phyloP scores from a whole-genome alignment of 495 filamentous ascomycete genomes.

The Aspergillus mulundensis region DNA sequence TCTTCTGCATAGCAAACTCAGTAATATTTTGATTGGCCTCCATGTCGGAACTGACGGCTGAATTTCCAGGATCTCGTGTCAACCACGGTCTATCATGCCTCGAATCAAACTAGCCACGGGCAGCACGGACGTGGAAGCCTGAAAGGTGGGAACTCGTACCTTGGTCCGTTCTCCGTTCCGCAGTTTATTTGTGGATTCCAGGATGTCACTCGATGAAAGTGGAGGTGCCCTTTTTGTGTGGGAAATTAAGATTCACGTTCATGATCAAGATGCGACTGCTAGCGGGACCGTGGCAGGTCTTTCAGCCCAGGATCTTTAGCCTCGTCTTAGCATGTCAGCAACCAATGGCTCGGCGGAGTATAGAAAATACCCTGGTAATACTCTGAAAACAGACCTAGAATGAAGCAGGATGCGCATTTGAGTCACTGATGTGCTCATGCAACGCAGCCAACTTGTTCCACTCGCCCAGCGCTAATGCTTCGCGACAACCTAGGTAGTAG shows the following conservation, averaged over 20 bases:
- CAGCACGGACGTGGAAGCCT: neutral
- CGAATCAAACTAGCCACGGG: neutral
- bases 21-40: neutral
- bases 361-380: neutral
- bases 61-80: neutral
- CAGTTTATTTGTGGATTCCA: neutral
- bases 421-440: neutral
- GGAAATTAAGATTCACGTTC: constrained; percentile 8
- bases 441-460: neutral
- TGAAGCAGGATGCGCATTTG: neutral
- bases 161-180: neutral
- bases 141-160: neutral
- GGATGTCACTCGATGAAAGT: neutral
- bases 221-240: neutral
- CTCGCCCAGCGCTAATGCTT: neutral
- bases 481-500: neutral
- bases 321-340: neutral
- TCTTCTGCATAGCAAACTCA: neutral
- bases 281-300: neutral
- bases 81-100: neutral
- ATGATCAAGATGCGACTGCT: constrained; percentile 5
- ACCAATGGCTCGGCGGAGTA: neutral
- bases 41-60: neutral
- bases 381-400: neutral
- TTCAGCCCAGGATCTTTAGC: neutral